Evolutionary conservation across 1,139 yeast genomes (phyloP).

Genomic region (Lodderomyces elongisporus): DNA sequence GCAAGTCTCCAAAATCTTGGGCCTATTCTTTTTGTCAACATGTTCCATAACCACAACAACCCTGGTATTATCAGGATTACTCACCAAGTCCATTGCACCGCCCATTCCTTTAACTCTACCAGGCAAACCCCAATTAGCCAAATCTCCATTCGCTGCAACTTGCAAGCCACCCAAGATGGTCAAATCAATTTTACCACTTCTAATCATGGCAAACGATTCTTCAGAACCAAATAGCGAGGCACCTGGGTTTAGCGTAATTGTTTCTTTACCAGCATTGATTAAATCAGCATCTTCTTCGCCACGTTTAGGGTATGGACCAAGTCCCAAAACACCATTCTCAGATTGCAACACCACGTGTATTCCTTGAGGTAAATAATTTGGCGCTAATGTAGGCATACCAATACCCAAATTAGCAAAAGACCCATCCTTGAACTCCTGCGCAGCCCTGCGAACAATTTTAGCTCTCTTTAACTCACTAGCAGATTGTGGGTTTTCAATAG

Average conservation of each 20-base stretch:
- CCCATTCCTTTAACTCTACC: conserved; percentile 52
- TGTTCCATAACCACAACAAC: conserved; percentile 51
- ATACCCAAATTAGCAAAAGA: conserved; percentile 44
- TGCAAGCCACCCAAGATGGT: conserved; percentile 49
- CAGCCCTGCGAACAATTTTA: conserved; percentile 40
- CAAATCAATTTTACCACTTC: conserved; percentile 42
- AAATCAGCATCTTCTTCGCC: conserved; percentile 45
- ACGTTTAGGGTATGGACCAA: conserved; percentile 43
- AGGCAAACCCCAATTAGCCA: conserved; percentile 52
- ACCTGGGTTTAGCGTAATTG: conserved; percentile 42
- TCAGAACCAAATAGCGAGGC: conserved; percentile 48
- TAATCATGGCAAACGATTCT: conserved; percentile 47
- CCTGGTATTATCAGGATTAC: conserved; percentile 40
- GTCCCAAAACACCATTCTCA: conserved; percentile 47
- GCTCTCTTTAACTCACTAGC: conserved; percentile 23
- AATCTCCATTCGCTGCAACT: conserved; percentile 43
- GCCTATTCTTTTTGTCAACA: conserved; percentile 40
- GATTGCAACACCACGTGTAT: conserved; percentile 40
- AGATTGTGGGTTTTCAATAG: conserved; percentile 12
- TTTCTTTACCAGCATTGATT: conserved; percentile 50
- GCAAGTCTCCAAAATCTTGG: conserved; percentile 43
- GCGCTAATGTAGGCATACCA: conserved; percentile 48
- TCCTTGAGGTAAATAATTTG: conserved; percentile 34
- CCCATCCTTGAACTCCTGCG: conserved; percentile 41
- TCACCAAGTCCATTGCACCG: conserved; percentile 53